Percentiles rank a stretch among this genome's conserved stretches.
phyloP scores from a whole-genome alignment of 2,329 filamentous ascomycete genomes.

The Epichloe festucae region DNA sequence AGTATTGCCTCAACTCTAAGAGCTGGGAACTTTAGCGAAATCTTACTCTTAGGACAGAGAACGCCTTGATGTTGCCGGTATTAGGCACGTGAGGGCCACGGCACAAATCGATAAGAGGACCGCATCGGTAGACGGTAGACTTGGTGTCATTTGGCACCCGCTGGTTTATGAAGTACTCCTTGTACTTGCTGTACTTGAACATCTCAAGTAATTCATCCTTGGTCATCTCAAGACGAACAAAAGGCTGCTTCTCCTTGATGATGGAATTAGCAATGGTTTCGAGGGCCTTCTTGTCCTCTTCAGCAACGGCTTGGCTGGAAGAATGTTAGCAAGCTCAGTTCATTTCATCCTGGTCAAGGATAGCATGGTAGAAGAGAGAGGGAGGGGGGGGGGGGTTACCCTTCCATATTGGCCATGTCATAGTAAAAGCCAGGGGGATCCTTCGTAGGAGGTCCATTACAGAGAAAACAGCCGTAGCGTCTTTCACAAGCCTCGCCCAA shows the following conservation, averaged over 20 bases:
- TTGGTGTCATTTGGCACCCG: slow-evolving; percentile 66
- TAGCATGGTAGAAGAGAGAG: neutral
- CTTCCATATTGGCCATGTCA: slow-evolving; percentile 61
- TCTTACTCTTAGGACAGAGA: slow-evolving; percentile 72
- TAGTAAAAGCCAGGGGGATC: slow-evolving; percentile 80
- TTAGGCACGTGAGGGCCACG: slow-evolving; percentile 85
- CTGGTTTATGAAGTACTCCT: slow-evolving; percentile 81
- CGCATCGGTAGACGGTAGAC: slow-evolving; percentile 90
- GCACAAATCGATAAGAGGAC: slow-evolving; percentile 89
- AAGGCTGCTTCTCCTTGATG: slow-evolving; percentile 93
- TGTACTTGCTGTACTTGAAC: slow-evolving; percentile 96
- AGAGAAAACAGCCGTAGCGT: slow-evolving; percentile 81
- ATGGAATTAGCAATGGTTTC: slow-evolving; percentile 70
- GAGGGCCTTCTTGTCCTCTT: slow-evolving; percentile 73
- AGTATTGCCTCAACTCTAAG: neutral
- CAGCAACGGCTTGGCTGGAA: slow-evolving; percentile 56
- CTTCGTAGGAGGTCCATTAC: slow-evolving; percentile 83
- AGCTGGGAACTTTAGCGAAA: neutral
- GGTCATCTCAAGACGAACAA: slow-evolving; percentile 76
- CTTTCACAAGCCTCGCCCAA: slow-evolving; percentile 90
- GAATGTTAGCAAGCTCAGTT: slow-evolving; percentile 15
- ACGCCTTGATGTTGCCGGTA: slow-evolving; percentile 87
- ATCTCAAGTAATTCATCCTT: slow-evolving; percentile 90
- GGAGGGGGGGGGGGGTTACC: slow-evolving; percentile 12
- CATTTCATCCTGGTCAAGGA: neutral